Evolutionary conservation across 768 basidiomycete genomes (phyloP).

Genomic region (Neoboletus magnificus): DNA sequence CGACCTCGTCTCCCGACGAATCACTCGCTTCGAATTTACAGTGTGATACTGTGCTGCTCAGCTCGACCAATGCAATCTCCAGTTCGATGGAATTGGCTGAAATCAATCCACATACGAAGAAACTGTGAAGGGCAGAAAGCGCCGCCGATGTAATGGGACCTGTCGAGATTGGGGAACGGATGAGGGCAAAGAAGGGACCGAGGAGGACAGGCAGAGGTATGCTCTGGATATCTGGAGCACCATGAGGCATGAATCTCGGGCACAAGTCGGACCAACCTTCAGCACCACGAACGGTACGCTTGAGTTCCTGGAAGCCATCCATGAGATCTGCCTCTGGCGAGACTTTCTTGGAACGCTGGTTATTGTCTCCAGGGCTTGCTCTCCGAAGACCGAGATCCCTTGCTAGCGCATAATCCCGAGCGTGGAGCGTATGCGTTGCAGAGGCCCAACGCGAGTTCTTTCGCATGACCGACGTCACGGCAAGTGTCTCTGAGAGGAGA

Average conservation of each 20-base stretch:
- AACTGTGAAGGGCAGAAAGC: slow-evolving; percentile 80
- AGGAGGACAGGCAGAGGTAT: slow-evolving; percentile 64
- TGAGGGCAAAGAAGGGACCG: slow-evolving; percentile 87
- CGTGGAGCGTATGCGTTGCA: slow-evolving; percentile 56
- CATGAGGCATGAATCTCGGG: slow-evolving; percentile 12
- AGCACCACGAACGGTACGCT: slow-evolving; percentile 65
- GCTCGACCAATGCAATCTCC: slow-evolving; percentile 67
- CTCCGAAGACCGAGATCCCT: slow-evolving; percentile 73
- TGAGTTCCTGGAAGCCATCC: slow-evolving; percentile 84
- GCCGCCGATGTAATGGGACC: slow-evolving; percentile 97
- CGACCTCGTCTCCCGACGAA: slow-evolving; percentile 96
- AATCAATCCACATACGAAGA: slow-evolving; percentile 80
- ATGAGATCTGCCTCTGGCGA: slow-evolving; percentile 83
- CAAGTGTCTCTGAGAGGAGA: slow-evolving; percentile 83
- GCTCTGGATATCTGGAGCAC: slow-evolving; percentile 53
- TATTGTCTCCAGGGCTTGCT: slow-evolving; percentile 44
- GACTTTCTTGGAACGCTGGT: slow-evolving; percentile 45
- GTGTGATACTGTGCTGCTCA: slow-evolving; percentile 87
- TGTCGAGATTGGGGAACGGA: slow-evolving; percentile 91
- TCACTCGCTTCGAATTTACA: slow-evolving; percentile 99
- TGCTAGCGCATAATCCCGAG: slow-evolving; percentile 65
- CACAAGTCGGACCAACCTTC: slow-evolving; percentile 46
- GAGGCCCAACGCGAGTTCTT: slow-evolving; percentile 97
- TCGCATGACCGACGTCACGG: slow-evolving; percentile 93
- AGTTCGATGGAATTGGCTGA: slow-evolving; percentile 52